These are phyloP conservation scores for Alternaria gansuensis DNA, from an alignment of 2,329 filamentous ascomycete genomes.

Conservation along the genomic window DNA sequence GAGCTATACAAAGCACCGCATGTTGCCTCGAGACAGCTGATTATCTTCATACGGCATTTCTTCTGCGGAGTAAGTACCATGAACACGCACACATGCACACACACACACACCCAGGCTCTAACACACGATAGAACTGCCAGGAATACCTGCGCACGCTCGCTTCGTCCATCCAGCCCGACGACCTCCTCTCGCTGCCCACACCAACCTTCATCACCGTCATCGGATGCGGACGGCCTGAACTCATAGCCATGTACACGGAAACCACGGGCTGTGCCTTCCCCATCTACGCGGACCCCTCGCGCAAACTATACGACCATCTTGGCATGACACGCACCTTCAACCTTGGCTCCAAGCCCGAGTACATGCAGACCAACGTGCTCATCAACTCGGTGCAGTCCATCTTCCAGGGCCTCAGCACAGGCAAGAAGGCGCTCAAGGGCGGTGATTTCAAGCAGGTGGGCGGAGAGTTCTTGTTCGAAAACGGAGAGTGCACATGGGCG, in stretches of 20 bases:
- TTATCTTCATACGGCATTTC: conserved; percentile 81
- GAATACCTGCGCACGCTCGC: conserved; percentile 74
- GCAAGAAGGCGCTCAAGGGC: conserved; percentile 67
- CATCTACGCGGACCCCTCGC: conserved; percentile 79
- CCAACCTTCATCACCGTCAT: conserved; percentile 73
- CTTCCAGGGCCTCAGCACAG: conserved; percentile 68
- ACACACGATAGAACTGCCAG: conserved; percentile 70
- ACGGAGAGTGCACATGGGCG: conserved; percentile 77
- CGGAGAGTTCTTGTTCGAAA: conserved; percentile 80
- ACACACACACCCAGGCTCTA: background rate
- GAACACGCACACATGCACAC: too few species aligned
- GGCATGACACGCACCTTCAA: conserved; percentile 73
- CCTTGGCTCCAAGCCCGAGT: conserved; percentile 70
- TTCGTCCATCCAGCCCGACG: conserved; percentile 61
- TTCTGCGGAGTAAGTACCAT: conserved; percentile 74
- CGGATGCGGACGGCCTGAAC: conserved; percentile 73
- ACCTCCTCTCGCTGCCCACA: conserved; percentile 59
- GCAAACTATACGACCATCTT: conserved; percentile 71
- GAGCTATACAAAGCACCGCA: conserved; percentile 49
- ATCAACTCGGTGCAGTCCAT: conserved; percentile 62
- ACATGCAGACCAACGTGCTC: conserved; percentile 65
- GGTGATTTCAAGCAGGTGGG: conserved; percentile 75
- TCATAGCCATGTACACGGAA: conserved; percentile 72
- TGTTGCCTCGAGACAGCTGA: conserved; percentile 62
- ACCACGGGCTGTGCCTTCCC: conserved; percentile 73